Percentiles rank a stretch among this genome's conserved stretches.
These are phyloP conservation scores for Microsporum canis DNA, from an alignment of 2,329 filamentous ascomycete species.

Conservation along the genomic window DNA sequence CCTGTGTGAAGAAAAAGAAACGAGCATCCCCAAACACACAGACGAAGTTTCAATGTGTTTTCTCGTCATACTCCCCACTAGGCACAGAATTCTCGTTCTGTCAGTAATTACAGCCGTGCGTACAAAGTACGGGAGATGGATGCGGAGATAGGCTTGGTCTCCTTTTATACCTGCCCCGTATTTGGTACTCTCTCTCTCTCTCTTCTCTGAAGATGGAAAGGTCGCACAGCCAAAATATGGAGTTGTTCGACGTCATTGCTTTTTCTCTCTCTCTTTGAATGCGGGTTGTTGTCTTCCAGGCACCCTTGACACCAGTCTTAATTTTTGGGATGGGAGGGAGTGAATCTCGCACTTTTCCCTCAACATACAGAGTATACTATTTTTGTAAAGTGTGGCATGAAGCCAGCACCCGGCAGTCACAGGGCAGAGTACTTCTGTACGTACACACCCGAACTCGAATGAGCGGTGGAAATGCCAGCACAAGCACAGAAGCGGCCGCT, in stretches of 20 bases:
- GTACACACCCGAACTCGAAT: not conserved
- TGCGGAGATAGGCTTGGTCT: not conserved
- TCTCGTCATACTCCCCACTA: conserved; percentile 2
- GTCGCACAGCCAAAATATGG: conserved; percentile 2
- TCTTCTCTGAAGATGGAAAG: not conserved
- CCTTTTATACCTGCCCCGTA: not conserved
- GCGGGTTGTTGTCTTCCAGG: not conserved
- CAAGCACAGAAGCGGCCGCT: conserved; percentile 1
- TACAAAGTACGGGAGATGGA: not conserved
- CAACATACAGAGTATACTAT: not conserved
- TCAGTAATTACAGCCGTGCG: not conserved
- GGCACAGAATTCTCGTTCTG: not conserved
- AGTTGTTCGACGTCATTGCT: not conserved
- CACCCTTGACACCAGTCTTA: not conserved
- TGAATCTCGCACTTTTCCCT: not conserved
- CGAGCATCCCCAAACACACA: not conserved
- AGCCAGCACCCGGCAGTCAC: not conserved
- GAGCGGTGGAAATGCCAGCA: conserved; percentile 1
- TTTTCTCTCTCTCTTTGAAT: not conserved
- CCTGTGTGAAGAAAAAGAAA: not conserved
- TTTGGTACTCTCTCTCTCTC: not conserved
- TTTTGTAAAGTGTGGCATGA: not conserved
- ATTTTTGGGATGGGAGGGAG: not conserved
- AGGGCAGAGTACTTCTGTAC: not conserved
- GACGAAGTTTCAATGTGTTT: not conserved